These are phyloP conservation scores for Cladobotryum protrusum DNA, from an alignment of 2,329 filamentous ascomycete genomes.

Conservation along the genomic window DNA sequence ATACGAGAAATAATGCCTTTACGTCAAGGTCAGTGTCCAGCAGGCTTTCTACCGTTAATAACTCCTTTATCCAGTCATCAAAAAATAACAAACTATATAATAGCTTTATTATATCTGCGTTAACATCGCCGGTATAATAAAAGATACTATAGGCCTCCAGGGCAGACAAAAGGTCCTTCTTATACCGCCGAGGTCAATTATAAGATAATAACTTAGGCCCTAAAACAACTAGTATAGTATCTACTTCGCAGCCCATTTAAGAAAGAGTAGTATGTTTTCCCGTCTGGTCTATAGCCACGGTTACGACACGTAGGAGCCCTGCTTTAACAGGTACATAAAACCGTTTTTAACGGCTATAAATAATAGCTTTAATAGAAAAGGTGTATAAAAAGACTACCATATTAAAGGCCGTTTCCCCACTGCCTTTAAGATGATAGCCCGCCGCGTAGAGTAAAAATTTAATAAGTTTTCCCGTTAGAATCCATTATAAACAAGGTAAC, in stretches of 20 bases:
- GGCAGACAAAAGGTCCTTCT: conserved; percentile 17
- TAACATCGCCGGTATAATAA: conserved; percentile 37
- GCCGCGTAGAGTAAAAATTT: conserved; percentile 29
- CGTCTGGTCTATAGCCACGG: conserved; percentile 24
- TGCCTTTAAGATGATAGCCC: conserved; percentile 20
- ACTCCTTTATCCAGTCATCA: no score
- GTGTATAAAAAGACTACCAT: conserved; percentile 32
- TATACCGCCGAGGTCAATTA: conserved; percentile 4
- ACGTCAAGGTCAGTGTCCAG: no score
- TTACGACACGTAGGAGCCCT: conserved; percentile 12
- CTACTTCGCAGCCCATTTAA: conserved; percentile 16
- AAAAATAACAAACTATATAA: neutral
- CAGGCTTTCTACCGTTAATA: no score
- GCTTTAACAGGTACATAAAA: neutral
- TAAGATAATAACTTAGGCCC: neutral
- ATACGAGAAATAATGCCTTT: no score
- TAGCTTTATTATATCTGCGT: neutral
- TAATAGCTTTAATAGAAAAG: conserved; percentile 26
- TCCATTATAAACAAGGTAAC: conserved; percentile 29
- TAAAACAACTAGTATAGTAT: conserved; percentile 9
- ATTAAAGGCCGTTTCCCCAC: conserved; percentile 22
- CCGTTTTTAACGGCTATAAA: conserved; percentile 15
- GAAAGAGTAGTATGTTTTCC: conserved; percentile 5
- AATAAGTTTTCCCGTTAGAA: conserved; percentile 24
- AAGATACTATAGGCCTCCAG: conserved; percentile 27